A percentile compares a stretch with the other conserved stretches of the same genome.
Conservation (phyloP, 202 grass and related monocot species). For the Miscanthus sacchariflorus region DNA sequence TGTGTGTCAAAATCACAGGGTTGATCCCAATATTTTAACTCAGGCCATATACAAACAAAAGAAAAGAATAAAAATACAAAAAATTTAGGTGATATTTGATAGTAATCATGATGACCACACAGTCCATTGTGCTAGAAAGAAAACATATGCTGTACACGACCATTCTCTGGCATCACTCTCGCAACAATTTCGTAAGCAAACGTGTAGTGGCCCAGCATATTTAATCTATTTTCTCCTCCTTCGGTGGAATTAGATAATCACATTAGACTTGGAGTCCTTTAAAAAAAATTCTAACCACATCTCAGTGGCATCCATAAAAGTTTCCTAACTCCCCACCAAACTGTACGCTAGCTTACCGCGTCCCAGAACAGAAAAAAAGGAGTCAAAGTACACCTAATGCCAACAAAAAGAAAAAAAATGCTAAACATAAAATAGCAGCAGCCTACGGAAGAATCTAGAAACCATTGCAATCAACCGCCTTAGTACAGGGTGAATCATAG, state of each 20-base stretch:
- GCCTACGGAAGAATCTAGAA: conserved; percentile 14
- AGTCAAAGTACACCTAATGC: conserved; percentile 51
- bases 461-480: not conserved
- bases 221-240: not conserved
- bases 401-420: not conserved
- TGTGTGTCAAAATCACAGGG: not conserved
- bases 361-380: not conserved
- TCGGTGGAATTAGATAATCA: conserved; percentile 12
- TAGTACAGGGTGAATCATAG: not conserved
- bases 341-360: not conserved
- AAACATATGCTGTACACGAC: not conserved
- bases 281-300: not conserved
- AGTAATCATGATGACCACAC: not conserved
- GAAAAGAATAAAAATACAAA: not conserved
- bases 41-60: not conserved
- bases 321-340: not conserved
- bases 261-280: not conserved
- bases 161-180: not conserved
- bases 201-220: not conserved
- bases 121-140: not conserved
- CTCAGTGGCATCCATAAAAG: conserved; percentile 20
- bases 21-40: not conserved
- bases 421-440: conserved; percentile 3
- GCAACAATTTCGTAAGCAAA: not conserved
- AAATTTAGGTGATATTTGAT: not conserved